Base-by-base conservation (phyloP, 2,329 filamentous ascomycete genomes). In the Pestalotiopsis sp. region DNA sequence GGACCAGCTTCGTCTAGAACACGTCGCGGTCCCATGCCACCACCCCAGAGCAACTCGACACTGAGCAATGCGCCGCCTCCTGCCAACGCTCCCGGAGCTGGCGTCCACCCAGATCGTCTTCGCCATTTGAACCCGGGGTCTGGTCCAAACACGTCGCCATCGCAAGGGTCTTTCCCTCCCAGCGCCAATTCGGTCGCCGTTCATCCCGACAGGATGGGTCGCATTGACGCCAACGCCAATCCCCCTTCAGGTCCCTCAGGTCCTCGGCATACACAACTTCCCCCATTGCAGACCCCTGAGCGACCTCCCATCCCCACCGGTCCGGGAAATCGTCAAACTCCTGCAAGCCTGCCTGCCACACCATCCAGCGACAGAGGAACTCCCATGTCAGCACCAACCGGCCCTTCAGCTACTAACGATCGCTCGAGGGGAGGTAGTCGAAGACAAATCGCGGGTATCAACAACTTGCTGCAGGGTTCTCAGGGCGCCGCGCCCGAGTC, bases 381-480 rank as follows among this genome's bases (percentile, higher is more conserved):
- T 56, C 69, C 76, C 25, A 75, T 79, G 65, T 71, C 75, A 38
- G 74, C 76, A 17, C 78, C 78, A 14, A 79, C 78, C 9, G 78
- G 78, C n/a, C 79, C 77, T 52, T 75, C 79, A 13, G 73, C 75
- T 1, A 65, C 74, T 60, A 77, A 74, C 58, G 77, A 80, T 61
- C 76, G 79, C 36, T 79, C 75, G 71, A 72, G 83, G 66, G 77
- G 77, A 61, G 76, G 85, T 38, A 81, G 84, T 20, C 80, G 83
- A 69, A 82, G 88, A 68, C 87, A 90, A 72, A 80, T 91, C 38
- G 85, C 85, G 13, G 85, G 86, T 60, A 90, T 91, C 69, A 89
- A 90, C 72, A 89, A 80, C 70, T 87, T 84, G 65, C 81, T 90
- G 4, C 85, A 87, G 71, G 84, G 87, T 76, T 83, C 65, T 12